Evolutionary conservation across 495 filamentous ascomycete genomes (phyloP), one percentile per base, ranked within the genome.

Genomic region (Tuber brumale): DNA sequence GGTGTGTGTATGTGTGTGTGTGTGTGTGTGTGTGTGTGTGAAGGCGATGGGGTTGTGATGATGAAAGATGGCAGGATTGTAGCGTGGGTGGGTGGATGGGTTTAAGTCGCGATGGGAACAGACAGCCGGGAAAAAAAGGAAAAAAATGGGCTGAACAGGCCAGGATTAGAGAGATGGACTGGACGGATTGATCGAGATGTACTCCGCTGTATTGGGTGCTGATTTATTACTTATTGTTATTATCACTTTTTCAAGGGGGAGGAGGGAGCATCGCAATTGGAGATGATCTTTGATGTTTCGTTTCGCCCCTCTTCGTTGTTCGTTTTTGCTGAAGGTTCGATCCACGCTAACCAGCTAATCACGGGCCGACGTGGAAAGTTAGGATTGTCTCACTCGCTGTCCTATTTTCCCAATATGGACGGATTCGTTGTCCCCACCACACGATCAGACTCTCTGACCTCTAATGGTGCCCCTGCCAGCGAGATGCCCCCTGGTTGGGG

Each of bases 61-160:
- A 31, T 66, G 57, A 66, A 66, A 66, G 57, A 18, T 66, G 57
- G 57, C 0, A 31, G n/a, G 48, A 27, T 27, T 66, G 57, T 66
- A 8, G 57, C 3, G 27, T 27, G 57, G 9, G 57, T 61, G 51
- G 51, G 46, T 4, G 46, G 46, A 7, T 31, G n/a, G n/a, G n/a
- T 61, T 61, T 31, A 66, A 66, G 57, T 66, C 57, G 57, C 57
- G 57, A 66, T 66, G 57, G 27, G 57, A 66, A 66, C 14, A 12
- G 48, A 57, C 23, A 57, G 23, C 23, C 21, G 48, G 48, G 9
- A 57, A 10, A n/a, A 57, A 21, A 6, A 31, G 2, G 6, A 31
- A 61, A 27, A 61, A 45, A 45, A 27, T 31, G 10, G 21, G 51
- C 14, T 31, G n/a, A 66, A 66, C 10, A 66, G n/a, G 27, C 57